Conservation (phyloP, 2,329 filamentous ascomycete genomes). For the Fusarium miscanthi region DNA sequence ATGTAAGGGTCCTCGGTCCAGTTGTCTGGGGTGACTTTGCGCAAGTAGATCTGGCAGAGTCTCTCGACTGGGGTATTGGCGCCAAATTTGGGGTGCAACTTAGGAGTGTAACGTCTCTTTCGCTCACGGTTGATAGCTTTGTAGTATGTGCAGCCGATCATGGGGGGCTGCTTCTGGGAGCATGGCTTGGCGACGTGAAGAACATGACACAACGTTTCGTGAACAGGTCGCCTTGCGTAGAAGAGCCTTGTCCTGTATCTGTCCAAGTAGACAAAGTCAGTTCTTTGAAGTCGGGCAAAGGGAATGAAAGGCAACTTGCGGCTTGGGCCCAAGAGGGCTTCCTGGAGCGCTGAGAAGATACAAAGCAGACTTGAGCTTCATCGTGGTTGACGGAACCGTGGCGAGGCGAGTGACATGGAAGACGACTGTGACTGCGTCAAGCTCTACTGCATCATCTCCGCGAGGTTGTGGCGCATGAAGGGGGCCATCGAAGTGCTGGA, state of each 20-base stretch:
- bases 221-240: not conserved
- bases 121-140: not conserved
- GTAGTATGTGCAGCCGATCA: not conserved
- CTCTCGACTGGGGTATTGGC: not conserved
- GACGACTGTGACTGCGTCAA: not conserved
- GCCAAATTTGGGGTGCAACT: fast-evolving
- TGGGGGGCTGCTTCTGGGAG: fast-evolving
- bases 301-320: not conserved
- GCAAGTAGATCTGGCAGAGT: not conserved
- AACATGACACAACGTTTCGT: not conserved
- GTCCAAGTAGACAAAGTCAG: not conserved
- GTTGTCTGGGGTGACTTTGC: not conserved
- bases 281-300: not conserved
- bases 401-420: not conserved
- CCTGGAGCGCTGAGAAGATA: not conserved
- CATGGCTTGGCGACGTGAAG: not conserved
- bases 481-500: not conserved
- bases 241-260: not conserved
- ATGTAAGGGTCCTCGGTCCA: not conserved
- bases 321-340: not conserved
- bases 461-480: not conserved
- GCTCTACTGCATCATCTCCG: not conserved
- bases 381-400: too few species aligned
- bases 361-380: not conserved
- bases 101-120: too few species aligned